Conservation (phyloP, 192 early-diverging fungal species). For the Podila horticola region DNA sequence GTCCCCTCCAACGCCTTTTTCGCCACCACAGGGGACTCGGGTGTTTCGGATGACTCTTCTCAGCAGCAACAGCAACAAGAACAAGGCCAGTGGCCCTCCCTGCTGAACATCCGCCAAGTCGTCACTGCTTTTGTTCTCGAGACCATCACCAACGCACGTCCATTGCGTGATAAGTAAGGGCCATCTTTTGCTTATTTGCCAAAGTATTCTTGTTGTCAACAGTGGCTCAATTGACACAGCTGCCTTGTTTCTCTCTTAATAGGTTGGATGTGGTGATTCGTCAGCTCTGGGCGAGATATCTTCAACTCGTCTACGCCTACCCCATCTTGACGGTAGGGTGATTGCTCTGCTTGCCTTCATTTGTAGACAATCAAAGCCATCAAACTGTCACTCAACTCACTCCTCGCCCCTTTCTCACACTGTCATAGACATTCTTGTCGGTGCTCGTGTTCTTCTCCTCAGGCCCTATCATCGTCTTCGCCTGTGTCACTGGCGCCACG, state of each 20-base stretch:
- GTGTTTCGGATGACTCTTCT: not conserved
- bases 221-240: not conserved
- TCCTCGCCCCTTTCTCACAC: too few species aligned
- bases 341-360: not conserved
- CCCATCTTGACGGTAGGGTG: constrained; percentile 29
- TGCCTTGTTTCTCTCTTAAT: not conserved
- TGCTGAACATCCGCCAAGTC: constrained; percentile 25
- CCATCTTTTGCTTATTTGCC: not conserved
- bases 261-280: constrained; percentile 12
- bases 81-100: constrained; percentile 24
- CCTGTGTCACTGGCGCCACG: constrained; percentile 28
- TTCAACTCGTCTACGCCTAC: constrained; percentile 1
- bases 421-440: constrained; percentile 21
- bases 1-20: not conserved
- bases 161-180: constrained; percentile 32
- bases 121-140: constrained; percentile 24
- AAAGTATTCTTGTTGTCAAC: not conserved
- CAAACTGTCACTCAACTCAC: too few species aligned
- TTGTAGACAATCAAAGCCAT: too few species aligned
- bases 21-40: too few species aligned
- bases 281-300: constrained; percentile 9
- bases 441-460: constrained; percentile 19
- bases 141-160: constrained; percentile 6
- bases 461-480: constrained; percentile 28
- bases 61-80: not conserved